Percentiles rank a stretch among this genome's conserved stretches.
Conservation (phyloP, 2,329 filamentous ascomycete genomes). For the Mycosphaerella sp. region DNA sequence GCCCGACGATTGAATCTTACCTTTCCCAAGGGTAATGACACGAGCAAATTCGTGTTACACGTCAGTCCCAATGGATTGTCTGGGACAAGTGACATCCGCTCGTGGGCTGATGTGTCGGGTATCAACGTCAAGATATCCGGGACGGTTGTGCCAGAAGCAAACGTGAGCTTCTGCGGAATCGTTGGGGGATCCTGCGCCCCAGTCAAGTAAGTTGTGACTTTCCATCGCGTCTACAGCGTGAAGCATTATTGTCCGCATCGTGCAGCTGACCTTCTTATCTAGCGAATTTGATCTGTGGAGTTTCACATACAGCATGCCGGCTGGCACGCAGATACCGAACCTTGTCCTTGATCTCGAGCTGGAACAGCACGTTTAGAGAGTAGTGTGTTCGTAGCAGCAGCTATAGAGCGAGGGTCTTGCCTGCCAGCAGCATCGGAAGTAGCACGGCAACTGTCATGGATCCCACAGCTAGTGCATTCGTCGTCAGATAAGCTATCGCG, state of each 20-base stretch:
- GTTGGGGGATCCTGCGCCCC: conserved; percentile 15
- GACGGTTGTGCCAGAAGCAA: conserved; percentile 9
- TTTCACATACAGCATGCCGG: conserved; percentile 18
- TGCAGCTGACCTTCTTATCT: not conserved
- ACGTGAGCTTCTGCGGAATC: conserved; percentile 15
- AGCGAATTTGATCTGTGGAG: conserved; percentile 21
- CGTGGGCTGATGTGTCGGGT: conserved; percentile 15
- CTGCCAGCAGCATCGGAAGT: not conserved
- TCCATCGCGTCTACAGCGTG: not conserved
- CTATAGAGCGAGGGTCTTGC: too few relatives aligned
- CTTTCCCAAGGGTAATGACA: conserved; percentile 48
- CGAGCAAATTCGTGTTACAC: conserved; percentile 15
- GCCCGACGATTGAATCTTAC: conserved; percentile 40
- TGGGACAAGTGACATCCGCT: conserved; percentile 12
- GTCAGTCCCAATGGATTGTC: conserved; percentile 15
- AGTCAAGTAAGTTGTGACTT: conserved; percentile 15
- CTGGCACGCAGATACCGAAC: conserved; percentile 11
- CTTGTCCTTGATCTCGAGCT: conserved; percentile 16
- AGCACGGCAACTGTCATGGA: not conserved
- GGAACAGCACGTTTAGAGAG: not conserved
- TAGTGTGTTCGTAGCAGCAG: not conserved
- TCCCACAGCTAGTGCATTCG: too few relatives aligned
- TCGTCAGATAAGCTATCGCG: too few relatives aligned
- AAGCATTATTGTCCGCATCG: not conserved
- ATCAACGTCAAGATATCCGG: conserved; percentile 12